Base-by-base conservation (phyloP, 495 filamentous ascomycete species). In the Penicillium pancosmium region DNA sequence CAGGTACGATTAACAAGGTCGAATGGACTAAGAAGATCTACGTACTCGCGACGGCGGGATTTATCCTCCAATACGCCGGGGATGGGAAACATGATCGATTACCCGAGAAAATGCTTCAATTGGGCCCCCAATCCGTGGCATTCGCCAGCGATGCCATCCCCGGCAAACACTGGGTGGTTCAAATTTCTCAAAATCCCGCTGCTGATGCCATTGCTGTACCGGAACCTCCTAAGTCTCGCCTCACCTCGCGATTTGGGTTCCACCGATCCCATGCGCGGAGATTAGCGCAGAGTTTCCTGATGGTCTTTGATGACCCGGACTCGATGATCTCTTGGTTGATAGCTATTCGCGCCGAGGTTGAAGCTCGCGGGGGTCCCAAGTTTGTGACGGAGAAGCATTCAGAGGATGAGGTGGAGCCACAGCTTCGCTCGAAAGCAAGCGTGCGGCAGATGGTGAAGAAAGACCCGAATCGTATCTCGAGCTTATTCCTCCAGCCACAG, bases 111-210 rank as follows among this genome's bases (percentile, higher is more conserved):
- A 83, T 94, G 64, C 76, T 98, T 63, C 87, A 89, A 36, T 77
- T 98, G 25, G 89, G 89, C 2, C 88, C 88, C 57, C 84, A 91
- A 16, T 96, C 94, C 6, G 92, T 92, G 12, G 94, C 94, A 18
- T 98, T 96, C 77, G 94, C 90, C 0, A 96, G 88, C 63, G 94
- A 98, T 73, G 84, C 89, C 3, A 94, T 98, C 60, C 92, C 93
- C 0, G 94, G 94, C 23, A 88, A 88, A 59, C 94, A 93, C 62
- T 97, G 88, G 85, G 94, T 98, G 2, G 67, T 98, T 51, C 94
- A 97, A 65, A 83, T 98, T 13, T 91, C 89, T n/a, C 88, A 93
- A 50, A 80, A 82, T 18, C 82, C 82, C 5, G 84, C 88, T 18
- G 79, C 85, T 10, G 88, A 94, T 31, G 43, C 49, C 19, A 81